Base-by-base conservation (phyloP, 2,329 filamentous ascomycete species). In the Simplicillium aogashimaense region DNA sequence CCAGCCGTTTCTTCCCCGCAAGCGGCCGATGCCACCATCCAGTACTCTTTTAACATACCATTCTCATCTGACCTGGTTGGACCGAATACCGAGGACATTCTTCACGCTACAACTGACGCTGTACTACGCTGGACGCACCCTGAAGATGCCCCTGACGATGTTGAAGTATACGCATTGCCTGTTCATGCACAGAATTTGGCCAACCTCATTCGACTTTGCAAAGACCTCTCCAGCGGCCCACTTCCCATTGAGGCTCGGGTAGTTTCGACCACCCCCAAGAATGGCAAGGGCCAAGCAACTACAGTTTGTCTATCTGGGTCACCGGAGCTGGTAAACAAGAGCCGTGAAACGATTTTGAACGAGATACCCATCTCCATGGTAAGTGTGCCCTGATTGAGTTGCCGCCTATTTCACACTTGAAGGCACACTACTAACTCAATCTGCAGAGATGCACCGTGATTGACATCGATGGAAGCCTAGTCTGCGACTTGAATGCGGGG, bases 21-120 rank as follows among this genome's bases (percentile, higher is more conserved):
- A 48, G 71, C 81, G 47, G 74, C 82, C 56, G 84, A 90, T 59
- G 72, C 81, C 39, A 80, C 79, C 49, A 86, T 97, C 63, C 87
- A 94, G 63, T 83, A 95, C 60, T 90, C 87, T 49, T 97, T 98
- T 79, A 97, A 95, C 59, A 84, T 98, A 37, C 92, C 92, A 45
- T 95, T 97, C 65, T 82, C 88, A 51, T 94, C 86, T 48, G 90
- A 90, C 54, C 79, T 98, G 45, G 78, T 86, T 47, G 92, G 92
- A 29, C 92, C 92, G 47, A 88, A 97, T 55, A 84, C 84, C 50
- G 88, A 95, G 62, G 89, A 97, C 63, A 86, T 98, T 54, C 76
- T 97, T 45, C 90, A 95, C 65, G 88, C 90, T 47, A 95, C 86
- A 47, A 78, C 81, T 43, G 85, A 87, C 51, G 89, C 90, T 45